phyloP scores from a whole-genome alignment of 345 rosid genomes.

The Brassica incana region DNA sequence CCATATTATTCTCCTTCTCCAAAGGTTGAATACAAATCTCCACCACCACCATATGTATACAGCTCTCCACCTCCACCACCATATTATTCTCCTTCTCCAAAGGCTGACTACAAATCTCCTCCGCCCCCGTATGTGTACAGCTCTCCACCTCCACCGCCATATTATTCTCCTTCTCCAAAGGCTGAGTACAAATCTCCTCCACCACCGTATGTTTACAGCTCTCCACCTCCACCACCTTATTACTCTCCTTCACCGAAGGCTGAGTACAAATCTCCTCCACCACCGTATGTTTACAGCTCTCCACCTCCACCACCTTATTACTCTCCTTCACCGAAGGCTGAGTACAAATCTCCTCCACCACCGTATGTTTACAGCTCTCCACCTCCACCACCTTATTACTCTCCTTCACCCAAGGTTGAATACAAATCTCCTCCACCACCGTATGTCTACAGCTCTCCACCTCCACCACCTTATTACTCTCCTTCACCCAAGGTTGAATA shows the following conservation, averaged over 20 bases:
- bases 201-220: background rate
- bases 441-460: background rate
- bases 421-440: conserved; percentile 3
- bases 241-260: background rate
- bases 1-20: background rate
- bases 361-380: background rate
- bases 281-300: background rate
- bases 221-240: background rate
- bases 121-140: background rate
- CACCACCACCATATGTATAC: background rate
- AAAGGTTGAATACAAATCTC: background rate
- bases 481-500: background rate
- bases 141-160: background rate
- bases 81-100: background rate
- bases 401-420: background rate
- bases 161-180: background rate
- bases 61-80: background rate
- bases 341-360: background rate
- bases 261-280: background rate
- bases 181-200: background rate
- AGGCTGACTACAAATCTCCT: background rate
- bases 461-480: background rate
- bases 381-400: background rate
- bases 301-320: background rate
- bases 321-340: background rate